Base-by-base conservation (phyloP, 2,329 filamentous ascomycete genomes). In the Fusarium chuoi region DNA sequence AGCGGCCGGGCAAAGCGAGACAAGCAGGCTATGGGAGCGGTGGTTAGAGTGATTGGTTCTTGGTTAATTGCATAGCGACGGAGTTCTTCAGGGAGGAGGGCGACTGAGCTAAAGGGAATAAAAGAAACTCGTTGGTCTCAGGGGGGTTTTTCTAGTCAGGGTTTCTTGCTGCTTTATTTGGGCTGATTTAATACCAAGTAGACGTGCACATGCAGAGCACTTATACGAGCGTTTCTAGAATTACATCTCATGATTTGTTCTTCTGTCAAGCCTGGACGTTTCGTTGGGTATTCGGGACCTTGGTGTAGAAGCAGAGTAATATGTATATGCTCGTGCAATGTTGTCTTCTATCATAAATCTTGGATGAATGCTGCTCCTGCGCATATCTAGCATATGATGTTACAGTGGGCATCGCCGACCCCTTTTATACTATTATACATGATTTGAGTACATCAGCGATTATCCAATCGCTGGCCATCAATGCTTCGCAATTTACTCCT, bases 41-140 rank as follows among this genome's bases (percentile, higher is more conserved):
- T 38, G 44, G 30, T 58, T n/a, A 28, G 26, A 42, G 39, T 36
- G 49, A 54, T 62, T 63, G 48, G 35, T 33, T 64, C 56, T 74
- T 66, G 45, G 57, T 56, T 60, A 55, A 59, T 74, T 76, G 77
- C 75, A 79, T 79, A 79, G 78, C 78, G 78, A 70, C 62, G 78
- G 78, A 78, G 78, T 79, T 79, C 68, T 76, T 54, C 62, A 65
- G 56, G 46, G 62, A 58, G 59, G 41, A 45, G 38, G 52, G 44
- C 42, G 65, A 51, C 42, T 38, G 36, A 63, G 42, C 60, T 33
- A 67, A 68, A 70, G 60, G 67, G 52, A 48, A 48, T 26, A 64
- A 58, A 66, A 26, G 42, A 51, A 42, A 63, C 57, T 57, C 62
- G 44, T 67, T 72, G 46, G 68, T 46, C 52, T 58, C 33, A 36